Conservation (phyloP, 2,329 filamentous ascomycete genomes). For the Penicillium sp. region DNA sequence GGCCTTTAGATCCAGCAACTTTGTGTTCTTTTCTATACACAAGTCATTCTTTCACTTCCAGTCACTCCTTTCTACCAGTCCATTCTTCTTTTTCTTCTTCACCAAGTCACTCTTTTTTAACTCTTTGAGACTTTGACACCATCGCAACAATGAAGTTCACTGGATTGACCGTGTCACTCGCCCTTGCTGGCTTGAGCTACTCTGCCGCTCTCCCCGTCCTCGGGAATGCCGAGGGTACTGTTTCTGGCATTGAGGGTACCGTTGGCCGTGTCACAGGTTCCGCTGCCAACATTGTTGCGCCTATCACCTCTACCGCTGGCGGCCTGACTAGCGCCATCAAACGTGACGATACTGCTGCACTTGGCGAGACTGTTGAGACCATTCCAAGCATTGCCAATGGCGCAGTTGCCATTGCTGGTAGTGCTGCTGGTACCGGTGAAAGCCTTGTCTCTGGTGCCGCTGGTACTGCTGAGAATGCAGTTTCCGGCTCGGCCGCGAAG, state of each 20-base stretch:
- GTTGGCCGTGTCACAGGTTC: background rate
- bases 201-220: constrained; percentile 31
- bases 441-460: constrained; percentile 3
- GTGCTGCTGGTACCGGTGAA: constrained; percentile 18
- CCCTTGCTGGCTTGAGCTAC: constrained; percentile 32
- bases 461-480: constrained; percentile 15
- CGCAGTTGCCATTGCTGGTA: constrained; percentile 12
- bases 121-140: background rate
- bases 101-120: constrained; percentile 29
- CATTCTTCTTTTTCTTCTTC: background rate
- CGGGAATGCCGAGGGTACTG: constrained; percentile 1
- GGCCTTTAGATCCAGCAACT: background rate
- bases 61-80: constrained; percentile 22
- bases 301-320: background rate
- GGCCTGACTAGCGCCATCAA: constrained; percentile 1
- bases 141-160: constrained; percentile 39
- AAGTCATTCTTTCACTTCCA: constrained; percentile 23
- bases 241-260: constrained; percentile 9
- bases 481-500: background rate
- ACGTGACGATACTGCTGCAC: constrained; percentile 7
- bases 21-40: constrained; percentile 9
- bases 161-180: constrained; percentile 34
- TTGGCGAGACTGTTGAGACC: background rate
- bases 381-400: constrained; percentile 16
- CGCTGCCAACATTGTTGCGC: background rate